A percentile compares a stretch with the other conserved stretches of the same genome.
phyloP scores from a whole-genome alignment of 352 stramenopile genomes.

The Phytophthora colocasiae region DNA sequence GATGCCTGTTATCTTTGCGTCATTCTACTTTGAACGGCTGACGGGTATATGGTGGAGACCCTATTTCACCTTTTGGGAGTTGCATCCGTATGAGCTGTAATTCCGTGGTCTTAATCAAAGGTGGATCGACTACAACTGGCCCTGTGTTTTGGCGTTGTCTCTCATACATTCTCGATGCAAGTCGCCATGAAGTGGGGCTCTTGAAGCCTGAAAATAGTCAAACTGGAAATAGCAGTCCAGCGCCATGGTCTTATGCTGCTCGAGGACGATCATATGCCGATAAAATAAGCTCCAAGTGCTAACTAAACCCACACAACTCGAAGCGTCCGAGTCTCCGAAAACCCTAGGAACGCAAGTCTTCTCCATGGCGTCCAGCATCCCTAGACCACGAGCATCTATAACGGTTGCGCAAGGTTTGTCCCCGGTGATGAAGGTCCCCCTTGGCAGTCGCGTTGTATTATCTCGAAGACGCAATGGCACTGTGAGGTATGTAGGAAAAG shows the following conservation, averaged over 20 bases:
- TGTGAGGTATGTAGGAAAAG: slow-evolving; percentile 70
- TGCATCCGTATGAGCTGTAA: too few species aligned
- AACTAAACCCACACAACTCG: slow-evolving; percentile 12
- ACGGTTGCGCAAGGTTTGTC: slow-evolving; percentile 26
- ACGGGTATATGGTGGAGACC: too few species aligned
- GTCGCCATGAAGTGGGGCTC: too few species aligned
- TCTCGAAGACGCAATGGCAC: slow-evolving; percentile 58
- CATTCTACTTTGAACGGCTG: too few species aligned
- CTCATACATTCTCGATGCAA: too few species aligned
- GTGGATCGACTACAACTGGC: too few species aligned
- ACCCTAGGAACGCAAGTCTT: slow-evolving; percentile 1
- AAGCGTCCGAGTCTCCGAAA: slow-evolving; percentile 22
- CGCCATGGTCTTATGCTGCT: slow-evolving; percentile 17
- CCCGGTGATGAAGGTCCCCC: slow-evolving; percentile 50
- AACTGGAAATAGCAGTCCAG: slow-evolving; percentile 16
- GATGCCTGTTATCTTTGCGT: too few species aligned
- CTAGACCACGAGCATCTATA: slow-evolving; percentile 34
- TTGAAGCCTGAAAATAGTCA: slow-evolving; percentile 18
- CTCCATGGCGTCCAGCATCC: slow-evolving; percentile 43
- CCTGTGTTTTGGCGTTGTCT: too few species aligned
- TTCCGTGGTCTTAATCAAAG: too few species aligned
- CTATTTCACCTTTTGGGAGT: too few species aligned
- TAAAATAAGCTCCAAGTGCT: slow-evolving; percentile 18
- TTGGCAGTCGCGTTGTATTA: slow-evolving; percentile 65
- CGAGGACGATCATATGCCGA: slow-evolving; percentile 23